Evolutionary conservation across 1,284 basidiomycete species (phyloP).

Genomic region (Schizophyllum commune): DNA sequence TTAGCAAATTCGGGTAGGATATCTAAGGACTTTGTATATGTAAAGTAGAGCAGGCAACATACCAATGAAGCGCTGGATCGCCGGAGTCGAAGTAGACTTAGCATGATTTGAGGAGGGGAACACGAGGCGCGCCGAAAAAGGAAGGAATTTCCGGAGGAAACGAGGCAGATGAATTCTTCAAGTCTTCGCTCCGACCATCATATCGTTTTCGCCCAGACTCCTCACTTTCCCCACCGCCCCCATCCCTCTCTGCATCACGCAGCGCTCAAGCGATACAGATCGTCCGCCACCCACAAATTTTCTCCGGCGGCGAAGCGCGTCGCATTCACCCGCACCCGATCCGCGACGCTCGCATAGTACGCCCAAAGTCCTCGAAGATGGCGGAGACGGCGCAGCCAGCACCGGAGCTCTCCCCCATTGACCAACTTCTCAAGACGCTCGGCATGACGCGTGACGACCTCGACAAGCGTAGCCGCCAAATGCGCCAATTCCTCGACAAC

Average conservation of each 20-base stretch:
- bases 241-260: neutral
- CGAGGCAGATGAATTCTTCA: neutral
- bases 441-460: slow-evolving; percentile 69
- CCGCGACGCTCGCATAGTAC: slow-evolving; percentile 1
- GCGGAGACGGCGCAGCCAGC: slow-evolving; percentile 9
- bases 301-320: slow-evolving; percentile 7
- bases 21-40: neutral
- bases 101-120: neutral
- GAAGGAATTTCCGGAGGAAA: neutral
- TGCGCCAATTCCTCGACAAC: slow-evolving; percentile 61
- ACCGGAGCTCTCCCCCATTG: slow-evolving; percentile 44
- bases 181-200: neutral
- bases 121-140: neutral
- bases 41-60: neutral
- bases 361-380: slow-evolving; percentile 12
- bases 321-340: slow-evolving; percentile 5
- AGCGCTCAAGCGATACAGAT: neutral
- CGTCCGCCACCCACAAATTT: slow-evolving; percentile 2
- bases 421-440: slow-evolving; percentile 53
- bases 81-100: neutral
- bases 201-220: slow-evolving; percentile 6
- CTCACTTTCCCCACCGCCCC: slow-evolving; percentile 2
- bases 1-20: neutral
- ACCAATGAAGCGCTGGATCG: neutral
- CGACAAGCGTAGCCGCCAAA: slow-evolving; percentile 55